These are phyloP conservation scores for Miamiensis avidus DNA, from an alignment of 169 alveolate genomes.

Conservation along the genomic window DNA sequence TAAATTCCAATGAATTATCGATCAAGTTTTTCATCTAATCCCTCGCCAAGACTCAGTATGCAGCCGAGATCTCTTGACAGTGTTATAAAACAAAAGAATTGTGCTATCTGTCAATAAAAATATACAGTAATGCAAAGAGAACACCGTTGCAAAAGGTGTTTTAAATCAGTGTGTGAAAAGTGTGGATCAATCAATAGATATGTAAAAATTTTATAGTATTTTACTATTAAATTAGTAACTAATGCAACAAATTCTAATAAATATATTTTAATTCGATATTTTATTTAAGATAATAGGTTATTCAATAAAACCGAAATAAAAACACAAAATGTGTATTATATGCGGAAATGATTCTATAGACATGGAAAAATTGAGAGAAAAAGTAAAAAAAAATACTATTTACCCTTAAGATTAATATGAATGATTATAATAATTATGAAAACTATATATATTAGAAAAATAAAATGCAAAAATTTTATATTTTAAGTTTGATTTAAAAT, in stretches of 20 bases:
- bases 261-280: no score
- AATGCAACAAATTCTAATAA: not conserved
- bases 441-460: no score
- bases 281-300: not conserved
- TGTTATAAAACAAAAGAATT: not conserved
- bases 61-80: not conserved
- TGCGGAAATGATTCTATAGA: not conserved
- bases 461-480: no score
- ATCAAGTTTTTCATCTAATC: no score
- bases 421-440: not conserved
- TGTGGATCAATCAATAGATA: not conserved
- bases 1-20: no score
- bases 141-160: not conserved
- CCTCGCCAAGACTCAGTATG: no score
- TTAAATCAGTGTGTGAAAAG: not conserved
- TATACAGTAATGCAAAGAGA: not conserved
- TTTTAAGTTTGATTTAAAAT: not conserved
- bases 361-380: not conserved
- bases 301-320: not conserved
- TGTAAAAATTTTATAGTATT: not conserved
- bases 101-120: not conserved
- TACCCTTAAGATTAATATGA: no score
- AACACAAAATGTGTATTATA: not conserved
- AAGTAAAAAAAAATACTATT: not conserved
- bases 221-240: not conserved